A percentile compares a stretch with the other conserved stretches of the same genome.
phyloP scores from a whole-genome alignment of 2,329 filamentous ascomycete genomes.

The Aspergillus sp. region DNA sequence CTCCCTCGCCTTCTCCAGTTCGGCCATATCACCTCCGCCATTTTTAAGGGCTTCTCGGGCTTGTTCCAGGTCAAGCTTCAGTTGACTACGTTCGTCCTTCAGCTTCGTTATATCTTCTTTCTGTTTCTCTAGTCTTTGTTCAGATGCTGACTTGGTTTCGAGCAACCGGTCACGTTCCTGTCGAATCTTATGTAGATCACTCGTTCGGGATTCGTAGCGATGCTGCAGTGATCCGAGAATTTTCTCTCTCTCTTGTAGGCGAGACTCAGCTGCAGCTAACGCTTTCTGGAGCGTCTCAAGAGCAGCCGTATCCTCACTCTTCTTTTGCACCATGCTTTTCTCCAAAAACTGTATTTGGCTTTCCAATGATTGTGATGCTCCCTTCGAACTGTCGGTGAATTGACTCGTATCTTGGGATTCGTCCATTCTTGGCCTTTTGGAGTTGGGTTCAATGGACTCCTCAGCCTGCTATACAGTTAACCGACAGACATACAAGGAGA shows the following conservation, averaged over 20 bases:
- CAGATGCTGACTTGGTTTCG: conserved; percentile 28
- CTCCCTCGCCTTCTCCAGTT: conserved; percentile 42
- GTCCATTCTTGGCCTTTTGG: conserved; percentile 42
- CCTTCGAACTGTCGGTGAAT: conserved; percentile 35
- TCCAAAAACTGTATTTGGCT: conserved; percentile 29
- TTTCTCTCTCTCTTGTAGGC: conserved; percentile 34
- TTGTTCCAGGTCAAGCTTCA: conserved; percentile 40
- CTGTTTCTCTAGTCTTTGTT: conserved; percentile 35
- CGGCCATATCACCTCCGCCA: conserved; percentile 40
- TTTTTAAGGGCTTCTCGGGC: conserved; percentile 41
- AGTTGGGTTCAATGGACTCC: conserved; percentile 26
- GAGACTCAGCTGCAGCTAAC: conserved; percentile 26
- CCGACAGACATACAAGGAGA: background rate
- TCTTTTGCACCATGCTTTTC: conserved; percentile 32
- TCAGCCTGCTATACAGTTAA: conserved; percentile 32
- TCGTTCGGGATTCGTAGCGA: conserved; percentile 45
- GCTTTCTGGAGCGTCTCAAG: conserved; percentile 30
- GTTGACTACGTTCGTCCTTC: conserved; percentile 40
- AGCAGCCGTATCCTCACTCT: conserved; percentile 31
- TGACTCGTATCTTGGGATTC: conserved; percentile 37
- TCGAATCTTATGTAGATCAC: conserved; percentile 38
- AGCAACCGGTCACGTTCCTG: conserved; percentile 36
- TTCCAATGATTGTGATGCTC: conserved; percentile 31
- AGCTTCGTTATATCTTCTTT: conserved; percentile 40
- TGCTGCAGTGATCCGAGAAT: conserved; percentile 40